Conservation (phyloP, 164 flowering plant species). For the Stephania japonica region DNA sequence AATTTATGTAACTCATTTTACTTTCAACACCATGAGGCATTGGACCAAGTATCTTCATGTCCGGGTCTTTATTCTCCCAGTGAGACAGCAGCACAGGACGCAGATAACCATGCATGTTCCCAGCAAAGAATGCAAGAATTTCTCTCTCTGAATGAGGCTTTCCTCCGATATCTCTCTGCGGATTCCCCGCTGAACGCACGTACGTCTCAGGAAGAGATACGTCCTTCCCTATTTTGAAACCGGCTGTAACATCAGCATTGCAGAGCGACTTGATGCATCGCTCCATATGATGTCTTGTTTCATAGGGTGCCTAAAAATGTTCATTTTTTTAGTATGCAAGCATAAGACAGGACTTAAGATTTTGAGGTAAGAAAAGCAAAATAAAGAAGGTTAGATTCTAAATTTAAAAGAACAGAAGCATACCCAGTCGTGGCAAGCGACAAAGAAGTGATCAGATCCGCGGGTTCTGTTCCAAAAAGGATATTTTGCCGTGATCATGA, state of each 20-base stretch:
- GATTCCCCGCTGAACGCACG: slow-evolving; percentile 4
- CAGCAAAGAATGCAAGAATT: slow-evolving; percentile 16
- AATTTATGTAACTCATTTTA: slow-evolving; percentile 12
- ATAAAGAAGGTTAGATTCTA: not conserved
- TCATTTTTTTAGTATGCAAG: not conserved
- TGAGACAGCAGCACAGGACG: slow-evolving; percentile 9
- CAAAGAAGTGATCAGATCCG: slow-evolving; percentile 17
- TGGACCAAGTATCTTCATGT: slow-evolving; percentile 11
- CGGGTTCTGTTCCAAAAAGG: slow-evolving; percentile 14
- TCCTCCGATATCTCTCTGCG: slow-evolving; percentile 9
- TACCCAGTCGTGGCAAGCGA: slow-evolving; percentile 23
- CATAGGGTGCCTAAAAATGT: slow-evolving; percentile 15
- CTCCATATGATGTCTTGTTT: slow-evolving; percentile 20
- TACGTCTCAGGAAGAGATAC: slow-evolving; percentile 10
- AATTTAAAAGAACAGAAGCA: slow-evolving; percentile 1
- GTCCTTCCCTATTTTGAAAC: slow-evolving; percentile 11
- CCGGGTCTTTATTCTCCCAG: slow-evolving; percentile 17
- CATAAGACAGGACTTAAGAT: no score
- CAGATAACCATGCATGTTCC: slow-evolving; percentile 14
- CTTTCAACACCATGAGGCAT: slow-evolving; percentile 10
- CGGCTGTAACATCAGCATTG: slow-evolving; percentile 10
- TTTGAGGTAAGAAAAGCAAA: no score
- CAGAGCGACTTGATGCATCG: slow-evolving; percentile 10
- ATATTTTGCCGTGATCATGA: slow-evolving; percentile 11
- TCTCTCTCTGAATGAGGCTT: slow-evolving; percentile 4